phyloP scores from a whole-genome alignment of 2,329 filamentous ascomycete genomes.

The Tolypocladium tropicale region DNA sequence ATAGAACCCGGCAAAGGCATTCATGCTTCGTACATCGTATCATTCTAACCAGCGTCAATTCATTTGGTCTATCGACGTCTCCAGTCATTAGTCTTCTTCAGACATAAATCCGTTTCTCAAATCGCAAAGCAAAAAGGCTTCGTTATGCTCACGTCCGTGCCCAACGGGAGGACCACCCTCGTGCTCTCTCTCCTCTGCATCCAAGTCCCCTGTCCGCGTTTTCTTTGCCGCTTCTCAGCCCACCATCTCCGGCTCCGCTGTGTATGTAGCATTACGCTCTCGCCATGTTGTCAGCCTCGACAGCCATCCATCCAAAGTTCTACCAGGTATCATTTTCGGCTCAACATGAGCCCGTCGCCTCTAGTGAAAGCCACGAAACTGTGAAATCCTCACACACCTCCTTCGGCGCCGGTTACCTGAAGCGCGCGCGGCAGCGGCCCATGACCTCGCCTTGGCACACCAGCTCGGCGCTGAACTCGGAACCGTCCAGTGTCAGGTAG shows the following conservation, averaged over 20 bases:
- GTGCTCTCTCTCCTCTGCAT: not conserved
- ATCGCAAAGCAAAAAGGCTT: not conserved
- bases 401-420: constrained; percentile 40
- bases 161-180: not conserved
- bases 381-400: not conserved
- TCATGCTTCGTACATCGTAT: not conserved
- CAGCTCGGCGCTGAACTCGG: constrained; percentile 94
- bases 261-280: no score
- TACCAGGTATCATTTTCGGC: constrained; percentile 1
- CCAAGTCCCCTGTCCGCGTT: not conserved
- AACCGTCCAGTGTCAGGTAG: constrained; percentile 91
- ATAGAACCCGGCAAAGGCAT: no score
- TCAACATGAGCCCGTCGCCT: not conserved
- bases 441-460: constrained; percentile 99
- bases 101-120: constrained; percentile 6
- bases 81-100: constrained; percentile 9
- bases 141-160: not conserved
- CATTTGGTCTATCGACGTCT: constrained; percentile 12
- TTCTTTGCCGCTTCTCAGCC: not conserved
- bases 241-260: not conserved
- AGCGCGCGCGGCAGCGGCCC: constrained; percentile 89
- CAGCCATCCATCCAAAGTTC: constrained; percentile 1
- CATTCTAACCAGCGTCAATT: not conserved
- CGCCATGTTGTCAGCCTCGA: not conserved
- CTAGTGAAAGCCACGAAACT: constrained; percentile 1